Percentiles rank a stretch among this genome's conserved stretches.
phyloP scores from a whole-genome alignment of 2,329 filamentous ascomycete genomes.

The Aspergillus aculeatus region DNA sequence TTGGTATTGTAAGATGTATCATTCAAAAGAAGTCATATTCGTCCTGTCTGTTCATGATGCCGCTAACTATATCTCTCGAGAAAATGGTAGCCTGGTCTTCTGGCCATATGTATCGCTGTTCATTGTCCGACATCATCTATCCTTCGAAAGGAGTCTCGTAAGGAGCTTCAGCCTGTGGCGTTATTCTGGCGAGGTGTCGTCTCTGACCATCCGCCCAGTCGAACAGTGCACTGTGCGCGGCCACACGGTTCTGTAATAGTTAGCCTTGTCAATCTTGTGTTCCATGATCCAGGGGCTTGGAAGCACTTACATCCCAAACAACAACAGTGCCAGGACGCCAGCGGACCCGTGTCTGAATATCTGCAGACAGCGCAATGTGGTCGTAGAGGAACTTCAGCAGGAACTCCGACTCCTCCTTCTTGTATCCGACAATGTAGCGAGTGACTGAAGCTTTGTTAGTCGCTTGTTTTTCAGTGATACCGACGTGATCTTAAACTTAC shows the following conservation, averaged over 20 bases:
- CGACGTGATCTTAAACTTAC: constrained; percentile 47
- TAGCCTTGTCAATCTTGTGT: background rate
- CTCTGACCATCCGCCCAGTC: constrained; percentile 80
- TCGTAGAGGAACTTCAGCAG: constrained; percentile 75
- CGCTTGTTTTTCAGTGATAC: background rate
- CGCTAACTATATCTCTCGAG: background rate
- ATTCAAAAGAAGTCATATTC: no score
- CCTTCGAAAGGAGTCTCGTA: constrained; percentile 64
- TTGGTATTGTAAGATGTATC: no score
- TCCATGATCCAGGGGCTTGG: background rate
- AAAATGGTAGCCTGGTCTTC: background rate
- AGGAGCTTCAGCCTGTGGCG: constrained; percentile 76
- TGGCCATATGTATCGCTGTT: background rate
- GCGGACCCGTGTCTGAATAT: constrained; percentile 71
- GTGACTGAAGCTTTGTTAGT: constrained; percentile 58
- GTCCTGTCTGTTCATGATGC: no score
- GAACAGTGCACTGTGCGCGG: constrained; percentile 73
- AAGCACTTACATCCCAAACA: constrained; percentile 66
- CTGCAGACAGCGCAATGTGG: constrained; percentile 69
- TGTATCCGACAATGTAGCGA: constrained; percentile 74
- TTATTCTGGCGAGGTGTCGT: constrained; percentile 76
- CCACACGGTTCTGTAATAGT: constrained; percentile 63
- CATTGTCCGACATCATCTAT: constrained; percentile 9
- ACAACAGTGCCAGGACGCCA: constrained; percentile 81
- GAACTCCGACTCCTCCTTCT: constrained; percentile 81